Base-by-base conservation (phyloP, 805 yeast genomes). In the Lipomyces spencermartinsiae region DNA sequence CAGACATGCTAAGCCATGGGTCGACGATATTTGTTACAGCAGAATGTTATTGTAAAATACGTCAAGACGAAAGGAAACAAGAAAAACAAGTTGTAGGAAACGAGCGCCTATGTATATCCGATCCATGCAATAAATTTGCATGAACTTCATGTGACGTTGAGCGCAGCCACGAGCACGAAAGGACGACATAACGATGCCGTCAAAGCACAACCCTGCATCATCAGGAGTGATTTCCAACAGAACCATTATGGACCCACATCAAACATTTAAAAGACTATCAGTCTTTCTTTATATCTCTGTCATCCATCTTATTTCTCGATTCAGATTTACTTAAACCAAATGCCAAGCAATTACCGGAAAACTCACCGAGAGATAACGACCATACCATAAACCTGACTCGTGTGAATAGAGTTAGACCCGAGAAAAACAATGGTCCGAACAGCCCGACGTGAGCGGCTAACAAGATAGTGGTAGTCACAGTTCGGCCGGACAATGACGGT, bases 401-500 rank as follows among this genome's bases (percentile, higher is more conserved):
- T 14, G 22, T n/a, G 49, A 43, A 43, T 16, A 43, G 49, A 43
- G 49, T 43, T 16, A 43, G 9, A 43, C 6, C 8, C 22, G 49
- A 43, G 7, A 43, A 16, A 43, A 43, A 43, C 19, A 16, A 3
- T 5, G 49, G 49, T 43, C 22, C 49, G 1, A 43, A 43, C 19
- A 43, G 49, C 22, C 19, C 19, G 19, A 43, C 8, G 19, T 43
- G 7, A 7, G 49, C 49, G 6, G 49, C 49, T 43, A 43, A 7
- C 49, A 43, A 16, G 49, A 43, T 1, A 16, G 49, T 43, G 9
- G 49, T 43, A 43, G 49, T 43, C 49, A 43, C 49, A 16, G 49
- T 43, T 43, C 49, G n/a, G 49, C 49, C 49, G 19, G 49, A 43
- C 49, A 43, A 43, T 6, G 49, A 43, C 14, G 49, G 49, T 43